phyloP scores from a whole-genome alignment of 495 filamentous ascomycete species.

The Parmelia sp. region DNA sequence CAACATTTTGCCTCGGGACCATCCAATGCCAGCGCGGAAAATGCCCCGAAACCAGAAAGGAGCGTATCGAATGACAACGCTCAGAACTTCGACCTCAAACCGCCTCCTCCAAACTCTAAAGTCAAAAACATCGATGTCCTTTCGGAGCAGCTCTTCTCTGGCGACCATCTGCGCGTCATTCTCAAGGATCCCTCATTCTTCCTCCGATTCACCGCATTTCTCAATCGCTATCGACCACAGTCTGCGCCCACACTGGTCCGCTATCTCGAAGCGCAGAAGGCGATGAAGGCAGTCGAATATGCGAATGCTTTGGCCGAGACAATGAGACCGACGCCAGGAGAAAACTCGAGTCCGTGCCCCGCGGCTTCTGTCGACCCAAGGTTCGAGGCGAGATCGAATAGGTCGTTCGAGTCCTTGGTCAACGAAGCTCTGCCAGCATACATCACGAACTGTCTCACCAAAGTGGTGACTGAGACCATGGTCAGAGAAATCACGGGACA shows the following conservation, averaged over 20 bases:
- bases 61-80: constrained; percentile 11
- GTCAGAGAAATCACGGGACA: constrained; percentile 53
- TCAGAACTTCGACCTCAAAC: constrained; percentile 26
- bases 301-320: constrained; percentile 57
- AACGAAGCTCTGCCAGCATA: constrained; percentile 66
- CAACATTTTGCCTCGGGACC: background rate
- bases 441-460: constrained; percentile 55
- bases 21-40: constrained; percentile 12
- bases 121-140: constrained; percentile 47
- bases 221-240: constrained; percentile 65
- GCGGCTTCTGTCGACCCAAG: constrained; percentile 44
- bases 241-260: constrained; percentile 58
- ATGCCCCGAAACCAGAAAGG: background rate
- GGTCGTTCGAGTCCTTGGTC: constrained; percentile 55
- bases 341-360: constrained; percentile 40
- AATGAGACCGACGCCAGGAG: constrained; percentile 41
- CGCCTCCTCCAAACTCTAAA: constrained; percentile 26
- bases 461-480: constrained; percentile 54
- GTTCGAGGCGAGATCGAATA: constrained; percentile 51
- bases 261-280: constrained; percentile 63
- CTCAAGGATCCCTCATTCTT: constrained; percentile 65
- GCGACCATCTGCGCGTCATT: constrained; percentile 54
- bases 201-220: constrained; percentile 55
- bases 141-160: constrained; percentile 59
- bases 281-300: constrained; percentile 63